Evolutionary conservation across 768 basidiomycete species (phyloP).

Genomic region (Leccinum truebloodii): DNA sequence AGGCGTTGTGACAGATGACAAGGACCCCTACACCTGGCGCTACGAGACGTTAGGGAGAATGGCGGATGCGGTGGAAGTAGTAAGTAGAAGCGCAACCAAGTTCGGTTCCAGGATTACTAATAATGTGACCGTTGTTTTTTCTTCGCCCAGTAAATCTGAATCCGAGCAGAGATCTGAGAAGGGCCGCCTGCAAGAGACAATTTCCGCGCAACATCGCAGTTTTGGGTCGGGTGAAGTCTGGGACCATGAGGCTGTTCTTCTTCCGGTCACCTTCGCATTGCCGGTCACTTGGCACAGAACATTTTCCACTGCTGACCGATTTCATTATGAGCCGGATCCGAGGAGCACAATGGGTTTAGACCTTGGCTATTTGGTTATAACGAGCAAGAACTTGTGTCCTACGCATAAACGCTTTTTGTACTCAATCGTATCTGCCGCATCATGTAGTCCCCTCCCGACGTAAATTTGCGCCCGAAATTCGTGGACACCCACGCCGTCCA

Average conservation of each 20-base stretch:
- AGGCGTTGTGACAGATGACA: slow-evolving; percentile 17
- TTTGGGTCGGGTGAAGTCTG: neutral
- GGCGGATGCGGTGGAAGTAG: slow-evolving; percentile 55
- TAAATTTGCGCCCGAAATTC: neutral
- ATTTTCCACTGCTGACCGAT: neutral
- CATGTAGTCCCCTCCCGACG: slow-evolving; percentile 1
- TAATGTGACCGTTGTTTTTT: neutral
- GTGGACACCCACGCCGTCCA: neutral
- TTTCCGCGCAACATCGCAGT: neutral
- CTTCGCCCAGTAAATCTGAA: neutral
- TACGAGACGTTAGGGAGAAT: slow-evolving; percentile 63
- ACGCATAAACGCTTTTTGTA: neutral
- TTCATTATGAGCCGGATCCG: neutral
- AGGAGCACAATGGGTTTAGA: neutral
- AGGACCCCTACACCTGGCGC: slow-evolving; percentile 46
- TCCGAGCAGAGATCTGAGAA: slow-evolving; percentile 4
- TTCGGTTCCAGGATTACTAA: neutral
- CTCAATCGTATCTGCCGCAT: neutral
- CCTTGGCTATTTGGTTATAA: neutral
- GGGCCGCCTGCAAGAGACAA: neutral
- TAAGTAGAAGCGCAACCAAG: slow-evolving; percentile 31
- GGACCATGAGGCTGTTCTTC: neutral
- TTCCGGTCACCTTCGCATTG: neutral
- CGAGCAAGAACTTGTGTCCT: neutral
- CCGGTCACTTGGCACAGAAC: neutral